Base-by-base conservation (phyloP, 1,284 basidiomycete genomes). In the Puccinia polysora region DNA sequence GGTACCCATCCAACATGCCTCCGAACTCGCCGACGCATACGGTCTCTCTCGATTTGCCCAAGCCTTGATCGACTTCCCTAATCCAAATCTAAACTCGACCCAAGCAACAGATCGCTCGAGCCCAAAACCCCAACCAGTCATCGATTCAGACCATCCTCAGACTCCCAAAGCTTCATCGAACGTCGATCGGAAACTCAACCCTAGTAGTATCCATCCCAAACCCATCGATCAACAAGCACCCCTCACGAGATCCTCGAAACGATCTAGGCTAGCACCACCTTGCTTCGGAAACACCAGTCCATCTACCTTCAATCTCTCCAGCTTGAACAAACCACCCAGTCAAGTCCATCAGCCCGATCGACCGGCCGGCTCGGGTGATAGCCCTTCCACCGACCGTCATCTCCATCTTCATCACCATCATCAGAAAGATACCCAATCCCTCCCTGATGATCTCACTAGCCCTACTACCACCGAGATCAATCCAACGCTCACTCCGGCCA, bases 241-340 rank as follows among this genome's bases (percentile, higher is more conserved):
- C 1, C 28, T 23, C 53, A 47, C 53, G 6, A 55, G 67, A 15
- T 70, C 67, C 23, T 49, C 45, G 25, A 70, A 70, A 34, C 55
- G 67, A 23, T 28, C 67, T 18, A 43, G 49, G 34, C 30, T 49
- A 6, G 58, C 30, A 1, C 67, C 58, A 12, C 58, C 58, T 4
- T 52, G 58, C 56, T 60, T 70, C 28, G 56, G 55, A 18, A 70
- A 62, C 47, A 70, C 67, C 15, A 60, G 56, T 38, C 67, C 67
- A 25, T 70, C 67, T 47, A 20, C 14, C 15, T 70, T 70, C 45
- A 60, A 10, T 38, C 58, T 65, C 20, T 20, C 7, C 34, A 50
- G 14, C 15, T 18, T 53, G 20, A 28, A 34, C 47, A 32, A 38
- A 34, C 49, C 49, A 2, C 20, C 63, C 32, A 38, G 20, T 25